Base-by-base conservation (phyloP, 2,329 filamentous ascomycete genomes). In the Penicillium sp. region DNA sequence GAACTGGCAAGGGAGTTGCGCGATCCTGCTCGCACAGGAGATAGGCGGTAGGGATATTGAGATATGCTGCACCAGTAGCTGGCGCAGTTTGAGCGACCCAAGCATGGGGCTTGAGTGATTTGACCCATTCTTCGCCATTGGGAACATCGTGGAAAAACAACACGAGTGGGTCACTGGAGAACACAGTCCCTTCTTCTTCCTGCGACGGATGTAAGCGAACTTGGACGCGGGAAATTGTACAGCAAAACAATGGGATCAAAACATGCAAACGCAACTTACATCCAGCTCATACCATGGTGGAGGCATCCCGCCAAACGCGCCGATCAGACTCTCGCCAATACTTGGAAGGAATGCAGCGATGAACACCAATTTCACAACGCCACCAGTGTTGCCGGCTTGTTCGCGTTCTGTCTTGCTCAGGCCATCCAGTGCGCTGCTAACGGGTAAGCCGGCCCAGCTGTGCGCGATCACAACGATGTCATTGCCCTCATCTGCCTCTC, bases 401-500 rank as follows among this genome's bases (percentile, higher is more conserved):
- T 68, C 54, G 8, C 70, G 62, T 14, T 69, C 64, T 3, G 56
- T 36, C 40, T 67, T 69, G 29, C 65, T 67, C 22, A 76, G 65
- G 1, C 69, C 71, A 10, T 67, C 59, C 1, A 73, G 55, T 2
- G 68, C 67, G 53, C 71, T 71, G 58, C 64, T 74, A 14, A 72
- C 72, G 0, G 71, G 71, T 9, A 75, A 51, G 2, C 71, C 70
- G 4, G 71, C 65, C 68, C 73, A 75, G 54, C 72, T 74, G 61
- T 74, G 72, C 24, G 63, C 59, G 5, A 74, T 48, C 4, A 74
- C 43, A 14, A 73, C 56, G 6, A 74, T 61, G 6, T 72, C 64
- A 16, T 60, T 56, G 0, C 74, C 73, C 1, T 65, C 59, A 1
- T 65, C 53, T 4, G 59, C 61, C 10, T 67, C 73, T 0, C 62